phyloP scores from a whole-genome alignment of 2,329 filamentous ascomycete species.

The Fusarium coicis region DNA sequence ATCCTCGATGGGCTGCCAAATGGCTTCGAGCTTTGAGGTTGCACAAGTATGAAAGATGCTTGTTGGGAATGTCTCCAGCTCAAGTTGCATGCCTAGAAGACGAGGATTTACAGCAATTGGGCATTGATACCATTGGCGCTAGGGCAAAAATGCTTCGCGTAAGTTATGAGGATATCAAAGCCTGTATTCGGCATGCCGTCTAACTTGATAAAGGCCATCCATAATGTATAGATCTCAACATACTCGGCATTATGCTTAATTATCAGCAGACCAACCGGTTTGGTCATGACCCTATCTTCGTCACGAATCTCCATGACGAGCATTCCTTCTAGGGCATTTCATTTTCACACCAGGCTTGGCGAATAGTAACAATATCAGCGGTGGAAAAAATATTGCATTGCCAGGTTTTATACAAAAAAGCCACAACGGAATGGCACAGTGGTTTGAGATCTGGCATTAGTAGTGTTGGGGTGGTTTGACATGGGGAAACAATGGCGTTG shows the following conservation, averaged over 20 bases:
- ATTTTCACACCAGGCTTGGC: not conserved
- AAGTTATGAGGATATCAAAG: slow-evolving; percentile 1
- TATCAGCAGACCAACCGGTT: slow-evolving; percentile 12
- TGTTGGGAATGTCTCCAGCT: slow-evolving; percentile 37
- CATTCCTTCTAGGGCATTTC: not conserved
- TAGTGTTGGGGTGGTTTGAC: slow-evolving; percentile 38
- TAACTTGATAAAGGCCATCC: slow-evolving; percentile 36
- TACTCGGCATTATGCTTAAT: not conserved
- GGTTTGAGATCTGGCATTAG: slow-evolving; percentile 29
- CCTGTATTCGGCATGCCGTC: not conserved
- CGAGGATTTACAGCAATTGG: slow-evolving; percentile 37
- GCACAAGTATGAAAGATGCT: slow-evolving; percentile 42
- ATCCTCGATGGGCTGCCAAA: slow-evolving; percentile 42
- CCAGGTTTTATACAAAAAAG: not conserved
- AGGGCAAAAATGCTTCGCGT: slow-evolving; percentile 42
- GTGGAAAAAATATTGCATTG: not conserved
- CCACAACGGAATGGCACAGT: slow-evolving; percentile 4
- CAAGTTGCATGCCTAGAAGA: slow-evolving; percentile 34
- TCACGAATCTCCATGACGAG: not conserved
- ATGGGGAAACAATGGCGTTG: slow-evolving; percentile 33
- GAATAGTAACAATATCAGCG: not conserved
- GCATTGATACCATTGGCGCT: slow-evolving; percentile 41
- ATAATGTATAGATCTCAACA: slow-evolving; percentile 23
- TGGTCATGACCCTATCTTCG: slow-evolving; percentile 5
- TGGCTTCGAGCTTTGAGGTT: slow-evolving; percentile 43